These are phyloP conservation scores for Isoetes taiwanensis DNA, from an alignment of 75 land plant species.

Conservation along the genomic window DNA sequence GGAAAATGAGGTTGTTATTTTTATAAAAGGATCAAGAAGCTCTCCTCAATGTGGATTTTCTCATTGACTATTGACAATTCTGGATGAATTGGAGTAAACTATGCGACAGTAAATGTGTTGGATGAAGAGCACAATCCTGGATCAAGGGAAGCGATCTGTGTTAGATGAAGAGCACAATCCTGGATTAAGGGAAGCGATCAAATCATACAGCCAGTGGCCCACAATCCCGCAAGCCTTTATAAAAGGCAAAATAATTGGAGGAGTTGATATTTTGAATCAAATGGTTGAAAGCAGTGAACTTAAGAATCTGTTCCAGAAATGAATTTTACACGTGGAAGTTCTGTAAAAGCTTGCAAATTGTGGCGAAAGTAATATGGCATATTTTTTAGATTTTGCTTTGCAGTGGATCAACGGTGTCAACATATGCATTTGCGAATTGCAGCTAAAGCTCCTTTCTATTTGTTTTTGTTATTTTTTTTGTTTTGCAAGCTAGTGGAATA, in stretches of 20 bases:
- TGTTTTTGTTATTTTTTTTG: too few species aligned
- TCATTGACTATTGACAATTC: slow-evolving; percentile 71
- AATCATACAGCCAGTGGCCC: slow-evolving; percentile 89
- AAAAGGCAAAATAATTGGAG: slow-evolving; percentile 78
- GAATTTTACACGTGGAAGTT: too few species aligned
- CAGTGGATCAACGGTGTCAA: too few species aligned
- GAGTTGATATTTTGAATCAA: slow-evolving; percentile 79
- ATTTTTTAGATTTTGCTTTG: too few species aligned
- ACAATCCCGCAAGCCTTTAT: slow-evolving; percentile 91
- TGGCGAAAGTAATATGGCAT: too few species aligned
- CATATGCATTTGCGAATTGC: too few species aligned
- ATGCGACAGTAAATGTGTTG: slow-evolving; percentile 68
- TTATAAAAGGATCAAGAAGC: slow-evolving; percentile 94
- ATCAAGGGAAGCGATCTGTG: slow-evolving; percentile 59
- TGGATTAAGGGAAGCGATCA: slow-evolving; percentile 72
- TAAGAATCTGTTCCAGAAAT: slow-evolving; percentile 24
- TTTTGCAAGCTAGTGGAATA: too few species aligned
- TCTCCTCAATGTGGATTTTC: slow-evolving; percentile 95
- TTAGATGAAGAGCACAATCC: slow-evolving; percentile 84
- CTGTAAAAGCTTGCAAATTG: too few species aligned
- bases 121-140: slow-evolving; percentile 87
- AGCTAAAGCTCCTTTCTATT: too few species aligned
- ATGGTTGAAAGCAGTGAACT: slow-evolving; percentile 85
- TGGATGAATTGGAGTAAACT: slow-evolving; percentile 69
- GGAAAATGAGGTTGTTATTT: slow-evolving; percentile 71